Evolutionary conservation across 2,329 filamentous ascomycete genomes (phyloP).

Genomic region (Talaromyces sp.): DNA sequence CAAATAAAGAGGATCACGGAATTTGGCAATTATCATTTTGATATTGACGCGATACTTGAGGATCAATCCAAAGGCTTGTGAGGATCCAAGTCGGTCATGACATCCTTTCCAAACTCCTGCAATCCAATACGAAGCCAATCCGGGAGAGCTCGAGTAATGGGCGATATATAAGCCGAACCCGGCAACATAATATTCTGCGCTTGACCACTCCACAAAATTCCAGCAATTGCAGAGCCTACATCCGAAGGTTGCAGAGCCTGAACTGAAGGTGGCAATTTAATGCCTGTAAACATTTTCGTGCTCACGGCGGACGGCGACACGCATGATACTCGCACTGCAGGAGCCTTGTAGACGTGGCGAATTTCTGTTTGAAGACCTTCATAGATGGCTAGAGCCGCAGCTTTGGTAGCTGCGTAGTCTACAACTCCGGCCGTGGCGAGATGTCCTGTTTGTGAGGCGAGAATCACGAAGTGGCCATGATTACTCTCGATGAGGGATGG

Average conservation of each 20-base stretch:
- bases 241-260: neutral
- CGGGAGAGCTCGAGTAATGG: constrained; percentile 4
- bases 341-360: constrained; percentile 58
- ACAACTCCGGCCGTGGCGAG: constrained; percentile 60
- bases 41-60: too few relatives aligned
- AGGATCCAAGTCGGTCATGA: constrained; percentile 7
- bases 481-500: constrained; percentile 60
- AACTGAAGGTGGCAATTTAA: constrained; percentile 5
- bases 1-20: too few relatives aligned
- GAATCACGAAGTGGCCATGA: constrained; percentile 70
- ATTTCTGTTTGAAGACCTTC: constrained; percentile 61
- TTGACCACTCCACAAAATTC: constrained; percentile 7
- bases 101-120: constrained; percentile 13
- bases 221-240: neutral
- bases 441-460: constrained; percentile 63
- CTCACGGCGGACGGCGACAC: constrained; percentile 5
- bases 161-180: neutral
- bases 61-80: constrained; percentile 3
- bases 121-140: constrained; percentile 11
- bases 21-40: too few relatives aligned
- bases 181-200: constrained; percentile 14
- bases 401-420: constrained; percentile 66
- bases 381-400: constrained; percentile 64
- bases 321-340: constrained; percentile 49
- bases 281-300: constrained; percentile 11